Conservation (phyloP, 495 filamentous ascomycete genomes). For the Tuber aestivum region DNA sequence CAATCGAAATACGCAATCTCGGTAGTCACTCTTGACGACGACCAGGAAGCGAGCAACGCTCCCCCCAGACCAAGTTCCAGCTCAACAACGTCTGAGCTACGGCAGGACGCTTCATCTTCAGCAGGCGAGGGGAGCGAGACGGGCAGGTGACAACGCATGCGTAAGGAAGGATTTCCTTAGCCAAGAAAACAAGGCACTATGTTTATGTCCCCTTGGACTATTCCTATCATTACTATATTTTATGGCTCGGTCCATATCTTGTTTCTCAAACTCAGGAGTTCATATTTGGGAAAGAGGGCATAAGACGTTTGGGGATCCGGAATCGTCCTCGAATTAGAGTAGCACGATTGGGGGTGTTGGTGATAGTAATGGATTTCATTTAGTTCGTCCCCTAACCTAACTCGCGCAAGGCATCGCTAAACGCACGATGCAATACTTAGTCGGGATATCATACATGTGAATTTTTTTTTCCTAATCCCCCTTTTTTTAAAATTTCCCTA, state of each 20-base stretch:
- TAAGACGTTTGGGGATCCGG: neutral
- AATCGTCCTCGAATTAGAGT: neutral
- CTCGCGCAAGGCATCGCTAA: neutral
- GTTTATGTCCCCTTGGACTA: neutral
- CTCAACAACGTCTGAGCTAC: neutral
- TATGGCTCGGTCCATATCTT: neutral
- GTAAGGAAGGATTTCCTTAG: neutral
- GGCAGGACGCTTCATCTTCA: neutral
- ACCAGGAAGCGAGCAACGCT: neutral
- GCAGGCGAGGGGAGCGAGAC: neutral
- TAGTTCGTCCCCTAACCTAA: neutral
- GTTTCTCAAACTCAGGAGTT: neutral
- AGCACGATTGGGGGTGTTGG: neutral
- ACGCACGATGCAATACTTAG: neutral
- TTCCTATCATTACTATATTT: neutral
- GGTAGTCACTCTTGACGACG: neutral
- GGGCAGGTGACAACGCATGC: neutral
- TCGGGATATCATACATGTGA: neutral
- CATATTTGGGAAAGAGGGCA: neutral
- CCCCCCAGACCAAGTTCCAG: neutral
- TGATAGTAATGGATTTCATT: conserved; percentile 2
- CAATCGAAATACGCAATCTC: conserved; percentile 31
- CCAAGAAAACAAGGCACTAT: neutral
- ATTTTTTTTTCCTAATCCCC: neutral
- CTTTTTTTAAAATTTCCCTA: neutral